A percentile compares a stretch with the other conserved stretches of the same genome.
phyloP scores from a whole-genome alignment of 1,284 basidiomycete genomes.

The Boletus subluridellus region DNA sequence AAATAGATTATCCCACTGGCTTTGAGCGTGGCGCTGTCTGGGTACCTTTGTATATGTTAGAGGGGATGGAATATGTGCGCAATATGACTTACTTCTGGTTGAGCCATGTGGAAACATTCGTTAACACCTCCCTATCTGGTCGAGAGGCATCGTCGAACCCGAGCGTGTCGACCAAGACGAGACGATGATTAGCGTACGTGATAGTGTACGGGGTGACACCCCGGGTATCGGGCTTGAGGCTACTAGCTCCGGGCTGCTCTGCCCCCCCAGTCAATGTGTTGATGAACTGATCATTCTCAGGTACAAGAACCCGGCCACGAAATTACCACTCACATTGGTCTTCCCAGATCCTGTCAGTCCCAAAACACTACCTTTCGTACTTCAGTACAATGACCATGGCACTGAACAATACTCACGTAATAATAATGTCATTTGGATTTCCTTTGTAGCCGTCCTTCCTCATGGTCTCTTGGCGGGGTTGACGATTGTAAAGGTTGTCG shows the following conservation, averaged over 20 bases:
- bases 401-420: too few relatives aligned
- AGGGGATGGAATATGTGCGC: too few relatives aligned
- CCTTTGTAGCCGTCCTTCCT: too few relatives aligned
- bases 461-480: too few relatives aligned
- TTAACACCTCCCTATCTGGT: constrained; percentile 22
- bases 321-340: constrained; percentile 3
- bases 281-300: constrained; percentile 10
- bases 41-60: constrained; percentile 11
- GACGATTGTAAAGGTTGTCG: too few relatives aligned
- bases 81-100: constrained; percentile 17
- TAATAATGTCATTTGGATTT: neutral
- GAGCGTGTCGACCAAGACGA: constrained; percentile 12
- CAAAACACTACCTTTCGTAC: neutral
- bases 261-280: neutral
- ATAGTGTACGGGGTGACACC: neutral
- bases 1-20: constrained; percentile 47
- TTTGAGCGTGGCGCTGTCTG: constrained; percentile 4
- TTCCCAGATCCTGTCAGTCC: constrained; percentile 15
- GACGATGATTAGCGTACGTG: neutral
- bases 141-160: constrained; percentile 14
- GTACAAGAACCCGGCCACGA: too few relatives aligned
- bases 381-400: neutral
- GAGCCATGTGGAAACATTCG: constrained; percentile 7
- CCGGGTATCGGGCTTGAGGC: neutral
- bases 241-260: neutral